These are phyloP conservation scores for Brassica cretica DNA, from an alignment of 345 rosid species.

Conservation along the genomic window DNA sequence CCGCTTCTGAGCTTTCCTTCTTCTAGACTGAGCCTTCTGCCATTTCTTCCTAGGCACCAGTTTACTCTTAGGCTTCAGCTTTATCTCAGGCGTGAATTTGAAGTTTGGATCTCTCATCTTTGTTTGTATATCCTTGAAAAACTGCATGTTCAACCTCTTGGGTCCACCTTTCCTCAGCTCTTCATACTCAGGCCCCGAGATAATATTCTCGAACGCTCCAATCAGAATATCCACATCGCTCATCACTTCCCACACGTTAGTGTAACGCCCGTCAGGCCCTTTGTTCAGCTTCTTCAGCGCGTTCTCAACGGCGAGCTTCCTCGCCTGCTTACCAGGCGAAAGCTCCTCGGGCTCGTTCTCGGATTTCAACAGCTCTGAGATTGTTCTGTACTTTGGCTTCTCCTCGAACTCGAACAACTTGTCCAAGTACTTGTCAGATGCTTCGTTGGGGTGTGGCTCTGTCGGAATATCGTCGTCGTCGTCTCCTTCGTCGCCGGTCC, in stretches of 20 bases:
- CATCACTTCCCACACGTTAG: slow-evolving; percentile 94
- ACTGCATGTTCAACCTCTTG: slow-evolving; percentile 83
- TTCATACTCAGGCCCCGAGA: slow-evolving; percentile 91
- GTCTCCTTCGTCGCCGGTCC: slow-evolving; percentile 92
- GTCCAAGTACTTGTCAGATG: slow-evolving; percentile 77
- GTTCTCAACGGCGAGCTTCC: slow-evolving; percentile 90
- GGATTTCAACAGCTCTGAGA: slow-evolving; percentile 70
- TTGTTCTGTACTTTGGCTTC: slow-evolving; percentile 80
- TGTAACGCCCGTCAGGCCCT: slow-evolving; percentile 92
- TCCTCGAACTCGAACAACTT: slow-evolving; percentile 89
- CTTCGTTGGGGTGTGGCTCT: slow-evolving; percentile 72
- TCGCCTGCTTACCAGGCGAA: slow-evolving; percentile 84
- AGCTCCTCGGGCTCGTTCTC: slow-evolving; percentile 89
- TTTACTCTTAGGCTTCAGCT: slow-evolving; percentile 91
- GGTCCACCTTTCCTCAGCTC: slow-evolving; percentile 95
- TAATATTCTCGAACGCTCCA: slow-evolving; percentile 86
- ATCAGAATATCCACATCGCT: slow-evolving; percentile 81
- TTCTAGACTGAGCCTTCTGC: slow-evolving; percentile 79
- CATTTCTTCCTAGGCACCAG: slow-evolving; percentile 85
- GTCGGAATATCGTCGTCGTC: slow-evolving; percentile 78
- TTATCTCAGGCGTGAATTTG: slow-evolving; percentile 80
- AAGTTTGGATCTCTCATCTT: slow-evolving; percentile 92
- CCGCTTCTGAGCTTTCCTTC: slow-evolving; percentile 85
- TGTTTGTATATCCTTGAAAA: slow-evolving; percentile 92
- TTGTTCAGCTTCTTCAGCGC: slow-evolving; percentile 89